Base-by-base conservation (phyloP, 768 basidiomycete genomes). In the Mycena galopus region DNA sequence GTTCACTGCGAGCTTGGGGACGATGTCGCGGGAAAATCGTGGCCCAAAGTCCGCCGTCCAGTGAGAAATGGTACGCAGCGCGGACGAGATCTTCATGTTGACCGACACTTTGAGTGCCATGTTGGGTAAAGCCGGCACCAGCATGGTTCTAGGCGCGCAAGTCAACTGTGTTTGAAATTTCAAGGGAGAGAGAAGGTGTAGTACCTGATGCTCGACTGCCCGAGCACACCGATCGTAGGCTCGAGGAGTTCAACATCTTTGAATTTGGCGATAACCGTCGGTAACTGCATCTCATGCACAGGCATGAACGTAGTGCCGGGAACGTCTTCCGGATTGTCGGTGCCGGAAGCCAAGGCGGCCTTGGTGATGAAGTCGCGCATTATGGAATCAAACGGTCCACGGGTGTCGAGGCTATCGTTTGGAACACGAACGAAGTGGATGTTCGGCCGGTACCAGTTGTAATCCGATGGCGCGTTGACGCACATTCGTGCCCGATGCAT, bases 1-100 rank as follows among this genome's bases (percentile, higher is more conserved):
- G 67, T 91, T 81, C 42, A 87, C 78, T 2, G 82, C 73, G n/a
- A 90, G 80, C 67, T 83, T 86, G 7, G 89, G 87, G 30, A 90
- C 80, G 33, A 90, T 78, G 1, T 87, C 84, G 9, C 77, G 69
- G 30, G 88, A 89, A 73, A 91, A 91, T 8, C 88, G 87, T 27
- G 89, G 89, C 3, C 88, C 89, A 73, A 89, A 87, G 74, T 88
- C 81, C 29, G 89, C 87, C 3, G 89, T 89, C 69, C 85, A 89
- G 74, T 89, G 90, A 51, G 90, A 89, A 61, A 91, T 89, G 4
- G 89, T 91, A 61, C 90, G 82, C 53, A 90, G 79, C 1, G 88
- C 82, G 25, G 89, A 91, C 23, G 90, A 89, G 68, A 91, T 88
- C 71, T 86, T 88, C 65, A 90, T 88, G 17, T 87, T 88, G 65